phyloP scores from a whole-genome alignment of 164 flowering plant species.

The Magnolia changhungtana region DNA sequence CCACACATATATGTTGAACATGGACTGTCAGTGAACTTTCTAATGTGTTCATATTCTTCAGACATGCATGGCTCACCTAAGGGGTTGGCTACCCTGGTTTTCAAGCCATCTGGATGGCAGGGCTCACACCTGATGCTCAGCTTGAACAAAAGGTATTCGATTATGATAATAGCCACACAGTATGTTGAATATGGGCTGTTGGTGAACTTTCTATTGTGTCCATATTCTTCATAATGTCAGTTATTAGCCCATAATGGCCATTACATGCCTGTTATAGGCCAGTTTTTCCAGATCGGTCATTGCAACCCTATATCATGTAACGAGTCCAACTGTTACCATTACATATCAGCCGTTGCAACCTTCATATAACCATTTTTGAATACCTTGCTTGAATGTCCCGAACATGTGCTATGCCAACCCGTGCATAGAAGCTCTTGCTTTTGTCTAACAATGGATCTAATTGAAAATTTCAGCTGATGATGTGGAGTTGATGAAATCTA shows the following conservation, averaged over 20 bases:
- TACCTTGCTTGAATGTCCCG: neutral
- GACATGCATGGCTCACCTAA: neutral
- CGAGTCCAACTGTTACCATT: no score
- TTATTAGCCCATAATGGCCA: slow-evolving; percentile 34
- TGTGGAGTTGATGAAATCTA: slow-evolving; percentile 46
- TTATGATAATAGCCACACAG: neutral
- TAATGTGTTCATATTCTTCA: neutral
- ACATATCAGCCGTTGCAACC: no score
- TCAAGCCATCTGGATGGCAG: no score
- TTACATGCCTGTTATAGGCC: neutral
- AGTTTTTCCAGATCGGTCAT: neutral
- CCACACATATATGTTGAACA: neutral
- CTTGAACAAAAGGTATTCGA: no score
- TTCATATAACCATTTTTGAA: no score
- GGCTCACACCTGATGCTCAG: no score
- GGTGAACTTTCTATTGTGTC: neutral
- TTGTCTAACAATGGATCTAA: neutral
- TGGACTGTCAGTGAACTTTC: neutral
- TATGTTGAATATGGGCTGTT: neutral
- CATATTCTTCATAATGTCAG: neutral
- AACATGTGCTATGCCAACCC: neutral
- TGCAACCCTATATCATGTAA: no score
- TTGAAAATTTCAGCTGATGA: slow-evolving; percentile 53
- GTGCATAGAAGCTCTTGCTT: neutral
- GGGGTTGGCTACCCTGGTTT: no score